Evolutionary conservation across 345 rosid species (phyloP).

Genomic region (Dipteronia sinensis): DNA sequence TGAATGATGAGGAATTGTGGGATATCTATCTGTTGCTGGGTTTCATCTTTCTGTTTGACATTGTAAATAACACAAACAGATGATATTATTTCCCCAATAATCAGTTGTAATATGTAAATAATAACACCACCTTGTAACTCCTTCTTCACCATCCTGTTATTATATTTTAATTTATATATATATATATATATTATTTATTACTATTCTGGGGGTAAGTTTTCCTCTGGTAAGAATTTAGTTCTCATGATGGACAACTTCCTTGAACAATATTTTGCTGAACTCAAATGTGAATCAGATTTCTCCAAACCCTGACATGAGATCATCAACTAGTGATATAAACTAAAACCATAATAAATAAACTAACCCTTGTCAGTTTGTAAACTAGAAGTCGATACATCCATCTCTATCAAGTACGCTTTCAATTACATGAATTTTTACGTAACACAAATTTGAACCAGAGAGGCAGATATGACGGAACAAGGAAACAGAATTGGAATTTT

Average conservation of each 20-base stretch:
- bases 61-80: constrained; percentile 37
- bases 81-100: constrained; percentile 19
- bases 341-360: not conserved
- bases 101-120: constrained; percentile 38
- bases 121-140: constrained; percentile 20
- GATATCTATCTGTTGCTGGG: constrained; percentile 23
- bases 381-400: no score
- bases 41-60: constrained; percentile 15
- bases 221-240: not conserved
- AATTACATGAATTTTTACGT: no score
- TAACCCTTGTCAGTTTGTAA: no score
- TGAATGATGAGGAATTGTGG: constrained; percentile 32
- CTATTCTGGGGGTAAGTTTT: constrained; percentile 5
- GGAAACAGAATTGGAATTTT: no score
- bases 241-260: not conserved
- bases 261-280: no score
- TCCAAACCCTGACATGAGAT: not conserved
- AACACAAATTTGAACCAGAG: no score
- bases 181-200: not conserved
- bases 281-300: not conserved
- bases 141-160: not conserved
- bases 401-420: no score
- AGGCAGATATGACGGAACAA: no score
- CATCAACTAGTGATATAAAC: not conserved
- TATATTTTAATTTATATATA: constrained; percentile 6